Conservation (phyloP, 1,139 yeast genomes). For the Hemisphaericaspora lyxosophila region DNA sequence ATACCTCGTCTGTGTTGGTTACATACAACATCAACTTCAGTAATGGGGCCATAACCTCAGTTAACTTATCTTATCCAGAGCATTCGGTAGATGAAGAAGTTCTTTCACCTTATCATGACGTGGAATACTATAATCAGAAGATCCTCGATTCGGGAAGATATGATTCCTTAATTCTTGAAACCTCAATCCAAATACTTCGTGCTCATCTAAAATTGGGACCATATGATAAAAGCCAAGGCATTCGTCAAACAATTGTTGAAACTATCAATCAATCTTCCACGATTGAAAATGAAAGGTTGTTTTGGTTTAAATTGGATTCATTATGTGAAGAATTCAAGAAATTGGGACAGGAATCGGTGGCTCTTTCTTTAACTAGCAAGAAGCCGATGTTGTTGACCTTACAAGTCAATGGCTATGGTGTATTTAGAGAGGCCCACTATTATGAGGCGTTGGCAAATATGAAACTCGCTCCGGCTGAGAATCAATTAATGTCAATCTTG, state of each 20-base stretch:
- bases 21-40: slow-evolving; percentile 20
- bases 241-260: slow-evolving; percentile 23
- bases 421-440: slow-evolving; percentile 33
- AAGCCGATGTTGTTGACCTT: slow-evolving; percentile 18
- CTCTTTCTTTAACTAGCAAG: slow-evolving; percentile 16
- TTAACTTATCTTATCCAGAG: slow-evolving; percentile 21
- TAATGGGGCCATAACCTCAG: slow-evolving; percentile 19
- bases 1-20: slow-evolving; percentile 49
- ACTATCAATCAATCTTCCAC: slow-evolving; percentile 19
- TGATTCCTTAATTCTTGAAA: slow-evolving; percentile 40
- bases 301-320: slow-evolving; percentile 61
- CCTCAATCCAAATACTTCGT: slow-evolving; percentile 38
- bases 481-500: slow-evolving; percentile 24
- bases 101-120: slow-evolving; percentile 26
- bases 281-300: slow-evolving; percentile 7
- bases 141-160: slow-evolving; percentile 52
- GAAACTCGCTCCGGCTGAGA: slow-evolving; percentile 10
- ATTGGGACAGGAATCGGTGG: slow-evolving; percentile 52
- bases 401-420: slow-evolving; percentile 37
- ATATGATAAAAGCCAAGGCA: not conserved
- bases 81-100: slow-evolving; percentile 15
- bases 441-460: slow-evolving; percentile 26
- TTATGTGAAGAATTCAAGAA: slow-evolving; percentile 67
- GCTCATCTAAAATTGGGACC: slow-evolving; percentile 19
- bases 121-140: slow-evolving; percentile 40